These are phyloP conservation scores for Crucihimalaya himalaica DNA, from an alignment of 345 rosid species.

Conservation along the genomic window DNA sequence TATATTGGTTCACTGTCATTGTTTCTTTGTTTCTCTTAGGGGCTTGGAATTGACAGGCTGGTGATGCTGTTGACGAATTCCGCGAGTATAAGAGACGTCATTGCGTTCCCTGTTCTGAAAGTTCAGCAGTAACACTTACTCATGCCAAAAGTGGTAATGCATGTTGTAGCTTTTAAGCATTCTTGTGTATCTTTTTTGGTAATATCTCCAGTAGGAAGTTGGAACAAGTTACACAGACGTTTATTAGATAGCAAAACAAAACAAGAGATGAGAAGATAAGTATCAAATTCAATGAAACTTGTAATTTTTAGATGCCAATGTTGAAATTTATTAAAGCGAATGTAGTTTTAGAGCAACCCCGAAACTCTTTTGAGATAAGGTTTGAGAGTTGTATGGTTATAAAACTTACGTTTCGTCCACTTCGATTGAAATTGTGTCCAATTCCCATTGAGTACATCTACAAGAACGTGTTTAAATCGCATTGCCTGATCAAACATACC, in stretches of 20 bases:
- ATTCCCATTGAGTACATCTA: too few species aligned
- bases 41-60: slow-evolving; percentile 90
- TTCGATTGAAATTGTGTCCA: too few species aligned
- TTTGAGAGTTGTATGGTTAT: too few species aligned
- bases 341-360: too few species aligned
- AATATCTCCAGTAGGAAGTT: slow-evolving; percentile 13
- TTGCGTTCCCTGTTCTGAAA: slow-evolving; percentile 88
- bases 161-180: slow-evolving; percentile 30
- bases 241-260: slow-evolving; percentile 15
- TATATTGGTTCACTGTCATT: slow-evolving; percentile 1
- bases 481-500: too few species aligned
- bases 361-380: too few species aligned
- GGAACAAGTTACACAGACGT: slow-evolving; percentile 5
- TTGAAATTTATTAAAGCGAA: too few species aligned
- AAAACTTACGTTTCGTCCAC: too few species aligned
- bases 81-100: slow-evolving; percentile 86
- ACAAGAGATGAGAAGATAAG: too few species aligned
- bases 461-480: too few species aligned
- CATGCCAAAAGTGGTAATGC: neutral
- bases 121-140: slow-evolving; percentile 51
- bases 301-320: too few species aligned
- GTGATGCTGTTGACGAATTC: slow-evolving; percentile 91
- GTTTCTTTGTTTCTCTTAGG: slow-evolving; percentile 45
- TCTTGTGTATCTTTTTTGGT: slow-evolving; percentile 26
- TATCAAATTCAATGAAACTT: too few species aligned